Base-by-base conservation (phyloP, 164 flowering plant species). In the Buxus sempervirens region DNA sequence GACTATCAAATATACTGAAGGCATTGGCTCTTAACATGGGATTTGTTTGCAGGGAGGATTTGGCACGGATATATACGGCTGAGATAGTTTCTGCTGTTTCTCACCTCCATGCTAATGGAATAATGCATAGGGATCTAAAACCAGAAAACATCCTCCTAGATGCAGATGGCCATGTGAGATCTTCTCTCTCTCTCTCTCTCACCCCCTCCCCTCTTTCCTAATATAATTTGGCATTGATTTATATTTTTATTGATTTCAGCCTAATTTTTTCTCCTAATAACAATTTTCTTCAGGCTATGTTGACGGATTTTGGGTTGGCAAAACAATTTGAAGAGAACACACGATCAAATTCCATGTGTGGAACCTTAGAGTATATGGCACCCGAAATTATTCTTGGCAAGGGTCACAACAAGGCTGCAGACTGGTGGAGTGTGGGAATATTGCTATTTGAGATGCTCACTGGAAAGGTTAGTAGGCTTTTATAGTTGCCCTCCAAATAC, bases 391-490 rank as follows among this genome's bases (percentile, higher is more conserved):
- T 91, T 72, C 87, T 80, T 23, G 97, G 96, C 25, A 94, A 88
- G 75, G 97, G 98, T 25, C 96, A 94, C 72, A 85, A 94, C 64
- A 94, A 91, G 78, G 89, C 92, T 76, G 97, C 97, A 51, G 97
- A 94, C 65, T 94, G 98, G 98, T 94, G 98, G 98, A 94, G 98
- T 73, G 92, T 94, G 28, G 97, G 98, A 27, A 74, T 94, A 54
- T 73, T 94, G 32, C 62, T 90, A 56, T 91, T 78, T 78, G 98
- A 91, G 84, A 91, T 94, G 98, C 90, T 91, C 38, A 90, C 95
- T 62, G 98, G 98, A 62, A 84, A 94, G 94, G 98, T 89, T 49
- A 74, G 81, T 58, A 51, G 42, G n/a, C 48, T 25, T 20, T 1
- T 22, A 24, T 25, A 20, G 14, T 49, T 60, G 13, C 28, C 27